Evolutionary conservation across 176 grass and related monocot genomes (phyloP).

Genomic region (Stipa capillata): DNA sequence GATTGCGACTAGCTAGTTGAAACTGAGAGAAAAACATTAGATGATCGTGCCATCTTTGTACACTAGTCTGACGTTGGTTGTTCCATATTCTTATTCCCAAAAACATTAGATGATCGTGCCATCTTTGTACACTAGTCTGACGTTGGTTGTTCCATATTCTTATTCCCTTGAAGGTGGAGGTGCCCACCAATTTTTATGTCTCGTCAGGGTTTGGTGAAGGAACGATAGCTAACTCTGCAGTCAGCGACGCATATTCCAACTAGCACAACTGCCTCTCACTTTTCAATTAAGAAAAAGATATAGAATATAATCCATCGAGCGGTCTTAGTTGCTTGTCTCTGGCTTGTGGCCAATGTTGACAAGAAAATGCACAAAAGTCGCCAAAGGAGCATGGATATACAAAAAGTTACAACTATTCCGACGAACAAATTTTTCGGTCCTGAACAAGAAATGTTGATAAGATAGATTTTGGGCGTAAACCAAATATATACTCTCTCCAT

Average conservation of each 20-base stretch:
- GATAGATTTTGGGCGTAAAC: too few relatives aligned
- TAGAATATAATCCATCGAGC: too few relatives aligned
- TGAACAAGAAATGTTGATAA: too few relatives aligned
- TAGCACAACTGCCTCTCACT: neutral
- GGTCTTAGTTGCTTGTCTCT: too few relatives aligned
- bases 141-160: neutral
- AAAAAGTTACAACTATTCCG: too few relatives aligned
- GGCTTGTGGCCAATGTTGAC: too few relatives aligned
- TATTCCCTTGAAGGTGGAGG: neutral
- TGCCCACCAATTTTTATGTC: neutral
- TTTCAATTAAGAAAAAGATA: neutral
- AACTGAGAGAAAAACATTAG: neutral
- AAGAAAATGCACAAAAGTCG: too few relatives aligned
- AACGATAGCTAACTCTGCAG: neutral
- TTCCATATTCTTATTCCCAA: neutral
- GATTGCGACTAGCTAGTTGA: neutral
- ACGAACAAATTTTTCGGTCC: too few relatives aligned
- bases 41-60: neutral
- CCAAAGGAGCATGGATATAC: too few relatives aligned
- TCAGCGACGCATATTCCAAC: neutral
- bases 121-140: neutral
- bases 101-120: neutral
- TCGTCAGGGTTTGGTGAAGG: neutral
- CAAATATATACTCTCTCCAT: too few relatives aligned
- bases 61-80: neutral